phyloP scores from a whole-genome alignment of 805 yeast species.

The Kodamaea hsintzibuensis region DNA sequence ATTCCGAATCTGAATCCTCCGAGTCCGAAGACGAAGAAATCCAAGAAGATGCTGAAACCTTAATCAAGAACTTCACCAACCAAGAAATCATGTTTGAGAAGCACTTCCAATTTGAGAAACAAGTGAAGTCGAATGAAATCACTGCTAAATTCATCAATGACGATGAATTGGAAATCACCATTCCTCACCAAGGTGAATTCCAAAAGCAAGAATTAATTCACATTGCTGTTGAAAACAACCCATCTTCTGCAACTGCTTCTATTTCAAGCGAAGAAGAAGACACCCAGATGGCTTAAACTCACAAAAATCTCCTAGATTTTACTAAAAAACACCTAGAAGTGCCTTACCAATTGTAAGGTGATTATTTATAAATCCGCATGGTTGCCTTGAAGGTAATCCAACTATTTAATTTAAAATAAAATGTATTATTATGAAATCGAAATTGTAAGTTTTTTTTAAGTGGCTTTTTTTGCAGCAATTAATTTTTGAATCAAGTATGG shows the following conservation, averaged over 20 bases:
- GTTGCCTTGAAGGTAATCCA: constrained; percentile 1
- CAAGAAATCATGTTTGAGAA: constrained; percentile 45
- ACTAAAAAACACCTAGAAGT: not conserved
- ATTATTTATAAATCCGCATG: constrained; percentile 3
- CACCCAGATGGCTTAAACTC: constrained; percentile 13
- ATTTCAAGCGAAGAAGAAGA: constrained; percentile 14
- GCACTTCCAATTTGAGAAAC: constrained; percentile 42
- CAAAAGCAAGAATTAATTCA: constrained; percentile 11
- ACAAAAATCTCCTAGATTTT: constrained; percentile 9
- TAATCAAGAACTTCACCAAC: constrained; percentile 39
- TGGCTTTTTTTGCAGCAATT: constrained; percentile 5
- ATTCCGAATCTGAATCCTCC: constrained; percentile 17
- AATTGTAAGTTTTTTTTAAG: not conserved
- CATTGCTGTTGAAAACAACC: constrained; percentile 17
- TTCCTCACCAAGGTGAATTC: constrained; percentile 33
- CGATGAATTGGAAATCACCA: constrained; percentile 43
- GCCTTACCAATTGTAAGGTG: not conserved
- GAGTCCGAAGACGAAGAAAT: constrained; percentile 36
- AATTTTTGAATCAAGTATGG: not conserved
- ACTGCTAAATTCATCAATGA: constrained; percentile 38
- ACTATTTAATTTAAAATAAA: not conserved
- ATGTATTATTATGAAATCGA: not conserved
- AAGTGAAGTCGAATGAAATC: constrained; percentile 37
- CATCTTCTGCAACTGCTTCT: constrained; percentile 28
- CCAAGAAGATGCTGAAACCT: constrained; percentile 38